Base-by-base conservation (phyloP, 1,139 yeast species). In the Spathaspora sp. region DNA sequence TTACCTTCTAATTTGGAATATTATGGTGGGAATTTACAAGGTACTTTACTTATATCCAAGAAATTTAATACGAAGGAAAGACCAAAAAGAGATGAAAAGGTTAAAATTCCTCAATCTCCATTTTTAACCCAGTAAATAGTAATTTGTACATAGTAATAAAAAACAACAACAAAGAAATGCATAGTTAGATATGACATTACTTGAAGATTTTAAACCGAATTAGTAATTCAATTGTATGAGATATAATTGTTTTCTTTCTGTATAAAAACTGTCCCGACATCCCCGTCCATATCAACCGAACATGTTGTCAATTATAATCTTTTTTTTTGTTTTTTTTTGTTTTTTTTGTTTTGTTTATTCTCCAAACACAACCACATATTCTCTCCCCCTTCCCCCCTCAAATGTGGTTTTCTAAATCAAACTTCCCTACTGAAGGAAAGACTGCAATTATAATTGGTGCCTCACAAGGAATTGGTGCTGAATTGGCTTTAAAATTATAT, bases 381-480 rank as follows among this genome's bases (percentile, higher is more conserved):
- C 9, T 3, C 18, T 13, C 23, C 36, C 9, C 38, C 9, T 3
- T 36, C 25, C 23, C 36, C 9, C 18, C 13, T 13, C 13, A 13
- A 39, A 60, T 59, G 68, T 64, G 65, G 67, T 67, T 63, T 49
- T 61, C 62, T 23, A 57, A 49, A 34, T 50, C 58, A 2, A 55
- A 70, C 27, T 68, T 73, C 49, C 55, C 62, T 39, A 65, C 70
- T 2, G 52, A 62, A 24, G 81, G 79, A 20, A 83, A 84, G 63
- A 62, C 80, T 1, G 91, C 88, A 1, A 76, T 93, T n/a, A 76
- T 95, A 16, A 80, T 96, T 0, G 99, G 99, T 1, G 99, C 93
- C 0, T 90, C 98, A 0, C 99, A 93, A 59, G 99, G 99, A 0
- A 71, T 93, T 1, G 99, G 99, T 0, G 83, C 82, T 1, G 87